Evolutionary conservation across 768 basidiomycete genomes (phyloP), one percentile per base, ranked within the genome.

Genomic region (Dioszegia hungarica): DNA sequence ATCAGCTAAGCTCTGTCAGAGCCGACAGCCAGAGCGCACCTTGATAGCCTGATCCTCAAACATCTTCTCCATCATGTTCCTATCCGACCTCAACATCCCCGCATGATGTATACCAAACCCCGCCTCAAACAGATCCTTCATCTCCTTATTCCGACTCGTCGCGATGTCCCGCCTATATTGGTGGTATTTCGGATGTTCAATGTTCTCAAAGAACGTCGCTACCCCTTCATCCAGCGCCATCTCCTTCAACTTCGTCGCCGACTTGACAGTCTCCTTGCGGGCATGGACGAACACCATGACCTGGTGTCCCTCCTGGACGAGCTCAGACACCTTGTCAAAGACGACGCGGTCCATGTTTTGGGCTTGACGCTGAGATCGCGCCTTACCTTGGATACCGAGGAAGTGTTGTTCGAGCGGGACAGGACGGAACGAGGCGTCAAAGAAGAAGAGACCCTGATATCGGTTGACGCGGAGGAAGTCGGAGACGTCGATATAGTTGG

Each of bases 251-350:
- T 81, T 83, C 67, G 85, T 79, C 0, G 93, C 93, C 0, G 89
- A 84, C 72, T 94, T 95, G 50, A 98, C 95, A 0, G 95, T 99
- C 71, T 98, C 95, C 78, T 95, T 98, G 28, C 95, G 83, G 14
- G 95, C 90, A 75, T 99, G 95, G 9, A 99, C 95, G 68, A 99
- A 99, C 0, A 99, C 93, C 93, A 99, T 98, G 59, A 95, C 91
- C 75, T 98, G 95, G 77, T 99, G 95, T 2, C 93, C 95, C 64
- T 85, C 83, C n/a, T 78, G 81, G 27, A 98, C 89, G 5, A 98
- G 80, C 31, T 88, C 87, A 2, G 86, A 82, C 19, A 98, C 91
- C 62, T 94, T 97, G 65, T 93, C 82, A 65, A 87, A 98, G 1
- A 89, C 86, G 24, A 90, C 90, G 24, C 79, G 79, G 75, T 99